Evolutionary conservation across 108 stramenopile genomes (phyloP).

Genomic region (Phaeodactylum tricornutum): DNA sequence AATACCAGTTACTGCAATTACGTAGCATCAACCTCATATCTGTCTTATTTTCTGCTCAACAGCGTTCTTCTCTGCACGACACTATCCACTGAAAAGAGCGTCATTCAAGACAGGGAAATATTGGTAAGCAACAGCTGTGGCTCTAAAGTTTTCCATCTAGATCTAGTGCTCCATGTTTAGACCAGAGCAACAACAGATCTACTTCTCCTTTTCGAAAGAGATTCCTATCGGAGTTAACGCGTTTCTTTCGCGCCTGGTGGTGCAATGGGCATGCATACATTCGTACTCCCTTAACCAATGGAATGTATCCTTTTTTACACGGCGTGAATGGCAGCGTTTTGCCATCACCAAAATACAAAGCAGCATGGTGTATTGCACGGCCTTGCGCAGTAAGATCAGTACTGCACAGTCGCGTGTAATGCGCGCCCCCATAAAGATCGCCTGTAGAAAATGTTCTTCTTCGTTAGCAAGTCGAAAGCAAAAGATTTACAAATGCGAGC

Average conservation of each 20-base stretch:
- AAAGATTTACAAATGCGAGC: not conserved
- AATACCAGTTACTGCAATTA: too few species aligned
- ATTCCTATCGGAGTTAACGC: constrained; percentile 38
- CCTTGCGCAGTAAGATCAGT: constrained; percentile 84
- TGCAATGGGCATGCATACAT: constrained; percentile 82
- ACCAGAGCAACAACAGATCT: constrained; percentile 43
- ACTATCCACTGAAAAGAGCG: too few species aligned
- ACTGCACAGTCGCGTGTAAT: too few species aligned
- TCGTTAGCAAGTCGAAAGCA: not conserved
- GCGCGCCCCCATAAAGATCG: constrained; percentile 81
- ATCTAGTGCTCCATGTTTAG: too few species aligned
- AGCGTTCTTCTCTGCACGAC: too few species aligned
- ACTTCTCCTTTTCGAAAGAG: constrained; percentile 60
- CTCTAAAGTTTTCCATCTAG: too few species aligned
- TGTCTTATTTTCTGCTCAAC: too few species aligned
- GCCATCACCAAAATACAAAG: constrained; percentile 59
- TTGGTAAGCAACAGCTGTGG: too few species aligned
- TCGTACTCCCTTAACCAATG: constrained; percentile 20
- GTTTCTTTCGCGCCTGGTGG: constrained; percentile 39
- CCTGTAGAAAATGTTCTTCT: constrained; percentile 10
- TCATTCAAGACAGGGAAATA: too few species aligned
- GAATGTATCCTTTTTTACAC: constrained; percentile 76
- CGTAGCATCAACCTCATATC: too few species aligned
- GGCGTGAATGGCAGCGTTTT: constrained; percentile 68
- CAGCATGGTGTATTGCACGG: constrained; percentile 48